Conservation (phyloP, 345 rosid genomes). For the sweet orange (Citrus sinensis) region DVS_A1.0 CM039163.1:9544501-9545000, state of each 20-base stretch:
- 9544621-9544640: background rate
- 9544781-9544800: constrained; percentile 86
- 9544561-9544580: no score
- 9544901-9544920: constrained; percentile 96
- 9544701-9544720: background rate
- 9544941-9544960: constrained; percentile 89
- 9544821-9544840: constrained; percentile 98
- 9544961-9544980: constrained; percentile 66
- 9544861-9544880: constrained; percentile 98
- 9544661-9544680: background rate
- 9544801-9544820: constrained; percentile 95
- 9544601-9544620: background rate
- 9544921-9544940: constrained; percentile 79
- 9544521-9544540: no score
- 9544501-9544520: no score
- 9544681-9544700: background rate
- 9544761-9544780: constrained; percentile 8
- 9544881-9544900: constrained; percentile 98
- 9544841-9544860: constrained; percentile 95
- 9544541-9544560: no score
- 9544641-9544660: background rate
- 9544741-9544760: background rate
- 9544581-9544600: background rate
- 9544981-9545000: background rate
- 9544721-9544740: background rate